Conservation (phyloP, 192 early-diverging fungal species). For the Podila epicladia region DNA sequence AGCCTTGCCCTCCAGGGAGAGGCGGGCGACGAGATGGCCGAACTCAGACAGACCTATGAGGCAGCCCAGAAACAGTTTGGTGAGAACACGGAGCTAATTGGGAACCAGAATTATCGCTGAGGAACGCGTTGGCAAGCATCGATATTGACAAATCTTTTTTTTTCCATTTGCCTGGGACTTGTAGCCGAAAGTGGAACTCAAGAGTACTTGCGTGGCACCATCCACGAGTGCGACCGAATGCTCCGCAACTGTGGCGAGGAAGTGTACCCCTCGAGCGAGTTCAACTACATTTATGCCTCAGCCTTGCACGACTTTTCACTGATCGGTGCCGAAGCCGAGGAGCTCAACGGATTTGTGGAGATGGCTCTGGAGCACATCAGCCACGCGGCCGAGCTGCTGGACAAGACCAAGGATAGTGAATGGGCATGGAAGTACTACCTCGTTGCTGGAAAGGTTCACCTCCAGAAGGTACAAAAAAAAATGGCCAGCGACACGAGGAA, state of each 20-base stretch:
- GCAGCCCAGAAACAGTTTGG: constrained; percentile 58
- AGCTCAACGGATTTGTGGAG: constrained; percentile 40
- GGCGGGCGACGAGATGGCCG: constrained; percentile 61
- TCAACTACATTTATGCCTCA: constrained; percentile 61
- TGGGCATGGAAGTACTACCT: constrained; percentile 48
- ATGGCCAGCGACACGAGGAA: too few species aligned
- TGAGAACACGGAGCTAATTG: constrained; percentile 2
- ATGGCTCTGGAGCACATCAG: constrained; percentile 36
- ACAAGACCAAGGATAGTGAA: constrained; percentile 4
- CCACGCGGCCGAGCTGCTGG: constrained; percentile 32
- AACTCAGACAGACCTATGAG: constrained; percentile 58
- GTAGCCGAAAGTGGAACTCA: constrained; percentile 40
- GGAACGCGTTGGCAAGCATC: neutral
- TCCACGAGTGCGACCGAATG: constrained; percentile 66
- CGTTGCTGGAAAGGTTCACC: constrained; percentile 39
- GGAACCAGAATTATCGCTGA: neutral
- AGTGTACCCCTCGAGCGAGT: constrained; percentile 46
- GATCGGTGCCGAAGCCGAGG: constrained; percentile 34
- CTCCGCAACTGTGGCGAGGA: constrained; percentile 58
- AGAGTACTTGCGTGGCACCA: constrained; percentile 58
- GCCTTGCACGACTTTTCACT: constrained; percentile 57
- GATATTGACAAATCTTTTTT: neutral
- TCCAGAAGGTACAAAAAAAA: constrained; percentile 27
- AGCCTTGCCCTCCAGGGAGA: constrained; percentile 54
- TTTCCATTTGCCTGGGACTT: neutral